Conservation (phyloP, 1,139 yeast species). For the Blastobotrys ciferrii region DNA sequence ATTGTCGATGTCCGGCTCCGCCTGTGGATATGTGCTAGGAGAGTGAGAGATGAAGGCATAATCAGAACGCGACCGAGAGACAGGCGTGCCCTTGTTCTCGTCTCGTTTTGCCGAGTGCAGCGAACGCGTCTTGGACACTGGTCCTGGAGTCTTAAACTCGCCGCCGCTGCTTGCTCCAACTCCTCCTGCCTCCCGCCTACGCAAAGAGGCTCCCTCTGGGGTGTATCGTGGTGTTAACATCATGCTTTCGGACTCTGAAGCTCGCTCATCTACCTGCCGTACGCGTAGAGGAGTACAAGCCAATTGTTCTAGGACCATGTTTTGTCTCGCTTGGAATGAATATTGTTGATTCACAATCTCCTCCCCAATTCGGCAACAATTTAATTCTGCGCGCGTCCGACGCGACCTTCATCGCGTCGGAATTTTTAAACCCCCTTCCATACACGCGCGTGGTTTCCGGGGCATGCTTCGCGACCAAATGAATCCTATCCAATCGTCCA, state of each 20-base stretch:
- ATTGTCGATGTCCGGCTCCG: slow-evolving; percentile 84
- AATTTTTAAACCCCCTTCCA: no score
- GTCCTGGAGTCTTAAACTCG: slow-evolving; percentile 4
- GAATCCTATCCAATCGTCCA: no score
- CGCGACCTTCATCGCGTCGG: neutral
- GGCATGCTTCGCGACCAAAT: no score
- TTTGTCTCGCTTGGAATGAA: neutral
- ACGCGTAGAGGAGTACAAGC: slow-evolving; percentile 1
- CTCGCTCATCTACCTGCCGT: neutral
- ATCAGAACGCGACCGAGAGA: slow-evolving; percentile 7
- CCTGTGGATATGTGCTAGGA: slow-evolving; percentile 77
- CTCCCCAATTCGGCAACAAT: neutral
- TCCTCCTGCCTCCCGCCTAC: neutral
- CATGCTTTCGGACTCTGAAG: neutral
- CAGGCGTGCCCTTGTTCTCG: neutral
- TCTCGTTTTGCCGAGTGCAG: neutral
- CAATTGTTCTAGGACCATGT: neutral
- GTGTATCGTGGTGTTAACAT: slow-evolving; percentile 6
- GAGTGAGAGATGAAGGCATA: slow-evolving; percentile 82
- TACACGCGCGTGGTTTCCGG: no score
- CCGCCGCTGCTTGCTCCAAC: neutral
- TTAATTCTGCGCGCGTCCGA: neutral
- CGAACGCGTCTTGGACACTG: neutral
- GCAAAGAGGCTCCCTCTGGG: neutral
- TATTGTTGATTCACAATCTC: neutral